Evolutionary conservation across 495 filamentous ascomycete genomes (phyloP), one percentile per base, ranked within the genome.

Genomic region (Xylaria cubensis): DNA sequence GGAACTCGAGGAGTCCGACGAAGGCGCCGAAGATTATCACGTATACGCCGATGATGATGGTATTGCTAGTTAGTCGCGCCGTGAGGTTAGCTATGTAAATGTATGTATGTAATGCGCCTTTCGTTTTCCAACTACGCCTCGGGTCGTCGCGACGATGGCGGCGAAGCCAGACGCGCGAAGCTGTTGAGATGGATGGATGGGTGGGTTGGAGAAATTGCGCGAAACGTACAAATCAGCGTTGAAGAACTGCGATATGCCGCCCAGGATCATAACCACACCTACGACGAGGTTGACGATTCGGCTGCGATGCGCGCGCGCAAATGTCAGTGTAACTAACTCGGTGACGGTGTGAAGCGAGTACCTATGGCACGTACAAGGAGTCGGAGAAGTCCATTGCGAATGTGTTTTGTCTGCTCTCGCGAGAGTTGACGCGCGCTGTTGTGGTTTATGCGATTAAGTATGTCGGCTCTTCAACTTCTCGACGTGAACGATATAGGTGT

Each of bases 271-370:
- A 69, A 97, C 83, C 72, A 90, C 91, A 72, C 90, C 96, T 70
- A 97, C 92, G 72, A 84, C 93, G 74, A 98, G 86, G 88, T 99
- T 99, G 76, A 97, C 93, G 75, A 98, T 89, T 73, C 96, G 97
- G 84, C 94, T 97, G 75, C 32, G 50, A 71, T 72, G 71, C 50
- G 72, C 51, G 71, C 50, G 72, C 51, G 58, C 6, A 1, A 29
- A 55, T 69, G 74, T 79, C 71, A 79, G 77, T 72, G 41, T 51
- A 51, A 19, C 61, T 51, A 51, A 19, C 61, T n/a, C 13, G 26
- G 62, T 5, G 9, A 17, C 67, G 50, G 34, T 6, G 32, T 41
- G 13, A n/a, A n/a, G n/a, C 3, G 44, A 17, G 46, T 48, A 3
- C 2, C n/a, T 10, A 8, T 26, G 44, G 4, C 51, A 83, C 83